These are phyloP conservation scores for Rauvolfia tetraphylla DNA, from an alignment of 257 asterid genomes.

Conservation along the genomic window DNA sequence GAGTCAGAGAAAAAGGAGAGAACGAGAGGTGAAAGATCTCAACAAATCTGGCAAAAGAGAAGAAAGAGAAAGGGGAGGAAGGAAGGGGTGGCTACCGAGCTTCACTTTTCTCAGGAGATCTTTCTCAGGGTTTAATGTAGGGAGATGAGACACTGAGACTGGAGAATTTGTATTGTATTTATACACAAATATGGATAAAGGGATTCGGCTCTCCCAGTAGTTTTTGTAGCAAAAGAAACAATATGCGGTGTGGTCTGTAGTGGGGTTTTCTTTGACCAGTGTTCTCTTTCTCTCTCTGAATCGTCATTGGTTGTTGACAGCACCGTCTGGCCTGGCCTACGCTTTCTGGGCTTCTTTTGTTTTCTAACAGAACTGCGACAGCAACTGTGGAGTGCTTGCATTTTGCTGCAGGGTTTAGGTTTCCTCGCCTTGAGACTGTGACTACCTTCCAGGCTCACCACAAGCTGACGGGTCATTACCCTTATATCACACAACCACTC, in stretches of 20 bases:
- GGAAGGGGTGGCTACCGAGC: background rate
- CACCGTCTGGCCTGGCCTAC: conserved; percentile 6
- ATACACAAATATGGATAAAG: conserved; percentile 12
- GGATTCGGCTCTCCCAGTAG: background rate
- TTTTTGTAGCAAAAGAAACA: conserved; percentile 16
- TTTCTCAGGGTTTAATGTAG: conserved; percentile 2
- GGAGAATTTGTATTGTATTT: conserved; percentile 16
- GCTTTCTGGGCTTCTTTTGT: background rate
- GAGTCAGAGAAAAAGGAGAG: conserved; percentile 15
- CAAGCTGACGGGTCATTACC: conserved; percentile 2
- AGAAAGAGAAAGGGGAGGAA: background rate
- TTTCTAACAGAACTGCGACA: background rate
- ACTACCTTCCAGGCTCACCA: background rate
- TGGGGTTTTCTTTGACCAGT: conserved; percentile 28
- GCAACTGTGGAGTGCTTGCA: background rate
- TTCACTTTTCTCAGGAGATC: conserved; percentile 1
- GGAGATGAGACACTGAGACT: background rate
- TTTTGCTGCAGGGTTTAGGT: too few relatives aligned
- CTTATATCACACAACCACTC: too few relatives aligned
- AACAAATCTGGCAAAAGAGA: conserved; percentile 30
- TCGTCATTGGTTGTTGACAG: conserved; percentile 6
- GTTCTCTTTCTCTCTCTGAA: background rate
- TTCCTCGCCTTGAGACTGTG: background rate
- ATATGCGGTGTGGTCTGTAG: conserved; percentile 13
- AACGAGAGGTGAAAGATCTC: conserved; percentile 22